Base-by-base conservation (phyloP, 73 alveolate genomes). In the Paramecium octaurelia region DNA sequence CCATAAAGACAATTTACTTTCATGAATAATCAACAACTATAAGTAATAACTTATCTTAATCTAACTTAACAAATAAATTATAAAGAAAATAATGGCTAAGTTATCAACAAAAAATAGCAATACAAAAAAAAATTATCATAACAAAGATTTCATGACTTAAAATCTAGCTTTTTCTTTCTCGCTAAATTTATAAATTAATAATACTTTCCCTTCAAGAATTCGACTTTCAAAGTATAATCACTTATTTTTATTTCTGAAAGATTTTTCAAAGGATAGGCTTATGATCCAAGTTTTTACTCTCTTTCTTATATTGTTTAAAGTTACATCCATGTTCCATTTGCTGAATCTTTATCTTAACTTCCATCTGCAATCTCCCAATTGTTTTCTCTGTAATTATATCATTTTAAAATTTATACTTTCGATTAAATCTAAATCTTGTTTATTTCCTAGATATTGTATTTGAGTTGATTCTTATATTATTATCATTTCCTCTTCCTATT, bases 281-380 rank as follows among this genome's bases (percentile, higher is more conserved):
- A 18, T 1, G 69, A 54, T 54, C 23, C 69, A 18, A n/a, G 69
- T 9, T 54, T 54, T 54, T 54, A 54, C 6, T 54, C 69, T 54
- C 69, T 54, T 54, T 54, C 69, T 54, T 54, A 9, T 4, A 40
- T 58, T 11, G 68, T 60, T 44, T 69, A 42, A 20, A 89, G 57
- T 35, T 84, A 43, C 40, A 89, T 40, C 94, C 94, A 89, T 24
- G 94, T 89, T 10, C 94, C 94, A 44, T 89, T 89, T 12, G 94
- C 94, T 59, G 92, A 70, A 14, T 89, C 94, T 29, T 68, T 89
- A 18, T 70, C 88, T 44, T 23, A 31, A 44, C 46, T 73, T 42
- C 94, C 94, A 43, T 89, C 94, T 14, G 58, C 71, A 44, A 89
- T 59, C 9, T 44, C 27, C 94, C 94, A 89, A 23, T 38, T 14